Evolutionary conservation across 192 early-diverging fungal species (phyloP).

Genomic region (Backusella westeae): DNA sequence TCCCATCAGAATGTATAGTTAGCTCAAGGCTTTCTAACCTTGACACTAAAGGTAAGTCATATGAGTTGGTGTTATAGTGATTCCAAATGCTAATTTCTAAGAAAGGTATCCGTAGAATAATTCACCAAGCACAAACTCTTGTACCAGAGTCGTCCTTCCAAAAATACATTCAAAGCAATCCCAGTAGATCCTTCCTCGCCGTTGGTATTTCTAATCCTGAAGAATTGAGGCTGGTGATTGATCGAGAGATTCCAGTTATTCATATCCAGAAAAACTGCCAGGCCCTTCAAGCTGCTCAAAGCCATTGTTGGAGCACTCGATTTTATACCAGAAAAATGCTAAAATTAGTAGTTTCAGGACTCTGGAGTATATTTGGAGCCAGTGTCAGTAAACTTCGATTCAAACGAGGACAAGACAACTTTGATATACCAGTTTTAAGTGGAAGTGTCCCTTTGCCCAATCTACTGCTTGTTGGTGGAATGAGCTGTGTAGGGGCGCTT

Average conservation of each 20-base stretch:
- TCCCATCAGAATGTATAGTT: conserved; percentile 2
- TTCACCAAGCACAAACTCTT: neutral
- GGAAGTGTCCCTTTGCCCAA: neutral
- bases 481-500: neutral
- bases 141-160: neutral
- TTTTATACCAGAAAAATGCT: neutral
- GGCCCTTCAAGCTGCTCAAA: conserved; percentile 16
- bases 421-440: neutral
- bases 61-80: neutral
- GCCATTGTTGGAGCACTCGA: neutral
- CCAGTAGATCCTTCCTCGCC: conserved; percentile 2
- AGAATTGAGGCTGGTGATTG: conserved; percentile 14
- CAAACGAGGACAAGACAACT: neutral
- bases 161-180: neutral
- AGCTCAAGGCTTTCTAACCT: neutral
- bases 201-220: conserved; percentile 28
- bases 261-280: conserved; percentile 20
- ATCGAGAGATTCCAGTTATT: conserved; percentile 12
- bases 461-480: neutral
- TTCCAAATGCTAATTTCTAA: neutral
- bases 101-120: neutral
- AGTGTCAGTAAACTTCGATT: neutral
- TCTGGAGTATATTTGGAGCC: conserved; percentile 11
- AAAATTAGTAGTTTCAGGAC: neutral
- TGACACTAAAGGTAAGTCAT: neutral